Base-by-base conservation (phyloP, 768 basidiomycete genomes). In the Podaxis pistillaris region DNA sequence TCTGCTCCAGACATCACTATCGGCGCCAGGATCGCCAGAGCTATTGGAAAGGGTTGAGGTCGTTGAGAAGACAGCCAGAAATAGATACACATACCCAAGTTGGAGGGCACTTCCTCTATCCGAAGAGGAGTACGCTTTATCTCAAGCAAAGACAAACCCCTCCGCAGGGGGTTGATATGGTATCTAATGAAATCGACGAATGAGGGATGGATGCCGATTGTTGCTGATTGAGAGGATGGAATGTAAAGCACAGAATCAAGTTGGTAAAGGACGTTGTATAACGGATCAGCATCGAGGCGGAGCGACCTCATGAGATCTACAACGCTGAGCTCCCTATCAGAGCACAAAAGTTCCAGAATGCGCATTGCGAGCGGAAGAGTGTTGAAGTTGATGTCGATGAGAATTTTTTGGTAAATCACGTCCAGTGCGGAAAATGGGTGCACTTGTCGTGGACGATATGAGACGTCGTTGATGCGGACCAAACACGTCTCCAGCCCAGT, bases 171-270 rank as follows among this genome's bases (percentile, higher is more conserved):
- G 30, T 58, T 47, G 12, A 58, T 33, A 1, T 46, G 44, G 36
- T 58, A 47, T 47, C 19, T 44, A 4, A 58, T 13, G 26, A 47
- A 58, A 13, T 58, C 56, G 28, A 58, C n/a, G 30, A 58, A 58
- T 7, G 56, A 58, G 22, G 56, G 30, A 28, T 56, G 56, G 41
- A 41, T 44, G 56, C 11, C 36, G 19, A 33, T 22, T 4, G 50
- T 33, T n/a, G 53, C 53, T 37, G 28, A 30, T 44, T 55, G 33
- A 12, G 15, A n/a, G 24, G 26, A 41, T 13, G 56, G 28, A 7
- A 26, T 19, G 7, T 24, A n/a, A 19, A 58, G 28, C 15, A 58
- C 56, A 9, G 56, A 6, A 3, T 47, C 28, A 12, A 58, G n/a
- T 7, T 15, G 44, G 11, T 58, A 44, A 11, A 58, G n/a, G 8